Base-by-base conservation (phyloP, 805 yeast genomes). In the Lipomyces orientalis region DNA sequence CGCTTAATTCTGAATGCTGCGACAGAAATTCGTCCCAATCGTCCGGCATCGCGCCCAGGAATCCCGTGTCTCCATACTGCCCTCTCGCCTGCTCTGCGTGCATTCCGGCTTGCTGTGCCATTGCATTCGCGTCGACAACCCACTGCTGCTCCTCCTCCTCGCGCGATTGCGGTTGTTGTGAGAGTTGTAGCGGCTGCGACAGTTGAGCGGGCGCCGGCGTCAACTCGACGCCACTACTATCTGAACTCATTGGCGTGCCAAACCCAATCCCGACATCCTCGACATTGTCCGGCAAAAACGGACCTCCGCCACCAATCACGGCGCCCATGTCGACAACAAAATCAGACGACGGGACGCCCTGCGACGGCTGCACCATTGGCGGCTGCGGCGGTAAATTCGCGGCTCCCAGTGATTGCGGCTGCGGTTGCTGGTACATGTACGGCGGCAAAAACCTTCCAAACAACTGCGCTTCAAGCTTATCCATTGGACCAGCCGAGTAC, bases 361-460 rank as follows among this genome's bases (percentile, higher is more conserved):
- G 39, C 55, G 25, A 8, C 22, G 22, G 55, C 56, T 60, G 22
- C 33, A 16, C 16, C 9, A 9, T 22, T 29, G n/a, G 39, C 31
- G 29, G 37, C 62, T 29, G 62, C 8, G 54, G 9, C 35, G 8
- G 56, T 7, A 19, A 33, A 12, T 52, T 12, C 34, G 12, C 14
- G 5, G 55, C 29, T 16, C 25, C 6, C 37, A 34, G 54, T 4
- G 62, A 14, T 8, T 58, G 62, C 25, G 25, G 58, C 14, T 88
- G 81, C 4, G 61, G 61, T 31, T 58, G 62, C 12, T 43, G 58
- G 19, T 88, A 81, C 96, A 91, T 91, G 75, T 90, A 91, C 2
- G 97, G 95, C 1, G 97, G 97, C 60, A 91, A 76, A 70, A 90
- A 88, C 52, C 90, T 80, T 0, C 97, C 97, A 81, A 92, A 92